Percentiles rank a stretch among this genome's conserved stretches.
phyloP scores from a whole-genome alignment of 2,329 filamentous ascomycete genomes.

The Ascocoryne sarcoides region DNA sequence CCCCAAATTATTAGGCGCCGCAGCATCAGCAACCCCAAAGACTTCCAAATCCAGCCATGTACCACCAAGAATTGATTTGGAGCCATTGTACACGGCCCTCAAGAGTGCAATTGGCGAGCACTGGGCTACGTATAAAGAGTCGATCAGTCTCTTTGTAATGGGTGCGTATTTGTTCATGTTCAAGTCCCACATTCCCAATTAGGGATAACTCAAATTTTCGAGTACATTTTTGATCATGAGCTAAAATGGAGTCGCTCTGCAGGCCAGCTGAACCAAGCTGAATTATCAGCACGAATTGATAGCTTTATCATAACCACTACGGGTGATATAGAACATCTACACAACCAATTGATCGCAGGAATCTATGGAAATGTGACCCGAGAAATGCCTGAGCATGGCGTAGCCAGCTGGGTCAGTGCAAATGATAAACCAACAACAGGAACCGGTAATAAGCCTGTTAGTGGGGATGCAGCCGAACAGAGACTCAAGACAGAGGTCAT shows the following conservation, averaged over 20 bases:
- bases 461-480: slow-evolving; percentile 57
- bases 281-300: slow-evolving; percentile 51
- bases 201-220: background rate
- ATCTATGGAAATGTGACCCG: slow-evolving; percentile 62
- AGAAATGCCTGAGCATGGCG: slow-evolving; percentile 58
- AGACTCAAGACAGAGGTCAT: slow-evolving; percentile 61
- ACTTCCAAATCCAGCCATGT: slow-evolving; percentile 52
- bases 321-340: slow-evolving; percentile 51
- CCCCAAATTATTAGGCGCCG: slow-evolving; percentile 47
- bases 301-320: slow-evolving; percentile 45
- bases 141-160: slow-evolving; percentile 52
- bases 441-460: slow-evolving; percentile 51
- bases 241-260: slow-evolving; percentile 6
- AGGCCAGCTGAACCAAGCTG: slow-evolving; percentile 56
- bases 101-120: slow-evolving; percentile 54
- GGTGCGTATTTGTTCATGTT: slow-evolving; percentile 35
- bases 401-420: slow-evolving; percentile 63
- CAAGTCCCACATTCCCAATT: no score
- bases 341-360: slow-evolving; percentile 59
- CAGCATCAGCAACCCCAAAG: slow-evolving; percentile 37
- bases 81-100: slow-evolving; percentile 54
- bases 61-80: slow-evolving; percentile 57
- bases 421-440: slow-evolving; percentile 56
- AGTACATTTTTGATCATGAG: slow-evolving; percentile 5
- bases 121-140: slow-evolving; percentile 57